Conservation (phyloP, 805 yeast species). For the Ogataea allantospora region DNA sequence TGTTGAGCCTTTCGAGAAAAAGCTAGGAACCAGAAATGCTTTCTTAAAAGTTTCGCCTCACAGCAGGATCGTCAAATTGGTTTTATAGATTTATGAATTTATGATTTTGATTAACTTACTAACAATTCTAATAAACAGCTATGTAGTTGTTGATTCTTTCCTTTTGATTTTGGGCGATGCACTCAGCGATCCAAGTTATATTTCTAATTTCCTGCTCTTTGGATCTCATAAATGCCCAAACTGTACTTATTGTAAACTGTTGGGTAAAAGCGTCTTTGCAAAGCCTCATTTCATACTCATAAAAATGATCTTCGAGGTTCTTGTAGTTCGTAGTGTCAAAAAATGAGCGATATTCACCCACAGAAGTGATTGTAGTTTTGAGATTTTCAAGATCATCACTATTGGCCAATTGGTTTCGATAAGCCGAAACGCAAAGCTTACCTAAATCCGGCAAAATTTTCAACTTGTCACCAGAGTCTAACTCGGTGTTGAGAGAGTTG, state of each 20-base stretch:
- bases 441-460: constrained; percentile 82
- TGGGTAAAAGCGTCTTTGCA: constrained; percentile 94
- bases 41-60: constrained; percentile 50
- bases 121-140: constrained; percentile 59
- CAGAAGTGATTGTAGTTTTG: constrained; percentile 57
- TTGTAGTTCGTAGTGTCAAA: constrained; percentile 50
- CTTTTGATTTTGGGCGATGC: constrained; percentile 98
- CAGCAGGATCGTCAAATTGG: constrained; percentile 57
- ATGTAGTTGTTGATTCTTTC: constrained; percentile 90
- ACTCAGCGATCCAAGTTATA: constrained; percentile 99
- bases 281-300: constrained; percentile 85
- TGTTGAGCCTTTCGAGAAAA: constrained; percentile 52
- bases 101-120: constrained; percentile 4
- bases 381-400: constrained; percentile 87
- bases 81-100: constrained; percentile 35
- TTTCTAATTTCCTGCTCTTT: constrained; percentile 96
- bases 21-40: constrained; percentile 53
- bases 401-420: constrained; percentile 61
- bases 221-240: constrained; percentile 96
- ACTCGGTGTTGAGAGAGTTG: constrained; percentile 83
- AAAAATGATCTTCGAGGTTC: constrained; percentile 90
- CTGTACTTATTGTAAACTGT: constrained; percentile 84
- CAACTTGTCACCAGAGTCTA: constrained; percentile 68
- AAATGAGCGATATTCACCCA: constrained; percentile 64
- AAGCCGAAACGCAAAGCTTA: constrained; percentile 64